Percentiles rank a stretch among this genome's conserved stretches.
These are phyloP conservation scores for Clarkia xantiana DNA, from an alignment of 345 rosid species.

Conservation along the genomic window DNA sequence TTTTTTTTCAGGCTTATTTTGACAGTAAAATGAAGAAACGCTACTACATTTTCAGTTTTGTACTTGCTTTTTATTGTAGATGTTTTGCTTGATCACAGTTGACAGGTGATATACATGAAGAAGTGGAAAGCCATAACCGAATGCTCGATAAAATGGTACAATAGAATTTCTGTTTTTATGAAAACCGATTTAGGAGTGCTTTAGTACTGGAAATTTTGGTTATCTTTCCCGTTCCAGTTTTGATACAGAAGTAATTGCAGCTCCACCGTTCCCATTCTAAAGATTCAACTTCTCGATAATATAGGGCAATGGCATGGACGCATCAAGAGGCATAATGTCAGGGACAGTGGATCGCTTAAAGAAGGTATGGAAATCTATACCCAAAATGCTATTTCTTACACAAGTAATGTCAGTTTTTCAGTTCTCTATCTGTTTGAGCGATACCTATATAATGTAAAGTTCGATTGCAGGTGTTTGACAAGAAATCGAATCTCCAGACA, in stretches of 20 bases:
- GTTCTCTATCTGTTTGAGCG: conserved; percentile 1
- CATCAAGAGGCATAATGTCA: conserved; percentile 70
- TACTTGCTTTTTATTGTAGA: background rate
- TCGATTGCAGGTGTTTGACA: conserved; percentile 36
- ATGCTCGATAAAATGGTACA: conserved; percentile 62
- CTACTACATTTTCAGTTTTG: background rate
- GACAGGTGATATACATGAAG: conserved; percentile 80
- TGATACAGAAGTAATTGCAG: background rate
- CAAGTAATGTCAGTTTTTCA: conserved; percentile 1
- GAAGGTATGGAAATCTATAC: conserved; percentile 27
- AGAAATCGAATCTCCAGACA: background rate
- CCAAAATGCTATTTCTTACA: background rate
- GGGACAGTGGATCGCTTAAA: conserved; percentile 83
- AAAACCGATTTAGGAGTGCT: background rate
- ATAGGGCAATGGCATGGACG: conserved; percentile 82
- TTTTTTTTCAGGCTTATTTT: too few species aligned
- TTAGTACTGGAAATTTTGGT: background rate
- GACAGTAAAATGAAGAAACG: background rate
- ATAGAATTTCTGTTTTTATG: background rate
- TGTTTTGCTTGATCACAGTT: conserved; percentile 24
- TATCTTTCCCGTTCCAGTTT: background rate
- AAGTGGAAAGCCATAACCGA: conserved; percentile 79
- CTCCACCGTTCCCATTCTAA: conserved; percentile 5
- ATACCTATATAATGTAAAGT: conserved; percentile 7
- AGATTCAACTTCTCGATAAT: conserved; percentile 12